These are phyloP conservation scores for Chaetomium fimeti DNA, from an alignment of 495 filamentous ascomycete genomes.

Conservation along the genomic window DNA sequence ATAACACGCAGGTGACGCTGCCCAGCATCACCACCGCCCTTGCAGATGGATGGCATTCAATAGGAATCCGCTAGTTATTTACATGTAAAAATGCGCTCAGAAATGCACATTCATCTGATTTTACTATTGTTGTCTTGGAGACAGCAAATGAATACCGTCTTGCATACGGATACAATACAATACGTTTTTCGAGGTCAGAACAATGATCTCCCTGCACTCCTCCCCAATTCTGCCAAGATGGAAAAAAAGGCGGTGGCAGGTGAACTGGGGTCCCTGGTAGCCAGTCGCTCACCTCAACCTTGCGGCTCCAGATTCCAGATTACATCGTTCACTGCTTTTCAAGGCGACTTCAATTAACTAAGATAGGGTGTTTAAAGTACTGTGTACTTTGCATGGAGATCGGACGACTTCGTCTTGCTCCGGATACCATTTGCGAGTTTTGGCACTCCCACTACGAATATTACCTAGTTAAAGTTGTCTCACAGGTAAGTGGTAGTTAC, in stretches of 20 bases:
- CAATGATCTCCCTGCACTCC: too few species aligned
- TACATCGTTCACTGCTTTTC: too few species aligned
- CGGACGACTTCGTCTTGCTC: too few species aligned
- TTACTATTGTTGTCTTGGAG: not conserved
- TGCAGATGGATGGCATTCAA: not conserved
- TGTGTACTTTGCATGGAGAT: too few species aligned
- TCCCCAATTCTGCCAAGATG: slow-evolving; percentile 7
- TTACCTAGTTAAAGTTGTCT: too few species aligned
- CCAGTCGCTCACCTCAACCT: too few species aligned
- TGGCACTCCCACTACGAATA: too few species aligned
- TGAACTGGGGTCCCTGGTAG: not conserved
- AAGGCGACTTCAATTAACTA: too few species aligned
- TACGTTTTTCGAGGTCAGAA: not conserved
- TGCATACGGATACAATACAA: not conserved
- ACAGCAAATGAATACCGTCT: not conserved
- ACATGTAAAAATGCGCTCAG: not conserved
- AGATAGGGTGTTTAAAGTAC: too few species aligned
- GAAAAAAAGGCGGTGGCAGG: slow-evolving; percentile 19
- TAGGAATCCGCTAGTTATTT: not conserved
- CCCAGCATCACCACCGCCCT: slow-evolving; percentile 11
- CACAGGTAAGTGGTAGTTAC: too few species aligned
- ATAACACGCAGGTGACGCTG: slow-evolving; percentile 8
- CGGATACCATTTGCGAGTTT: too few species aligned
- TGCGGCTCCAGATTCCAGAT: too few species aligned
- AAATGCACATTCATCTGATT: not conserved